phyloP scores from a whole-genome alignment of 1,284 basidiomycete genomes.

The Papiliotrema laurentii region DNA sequence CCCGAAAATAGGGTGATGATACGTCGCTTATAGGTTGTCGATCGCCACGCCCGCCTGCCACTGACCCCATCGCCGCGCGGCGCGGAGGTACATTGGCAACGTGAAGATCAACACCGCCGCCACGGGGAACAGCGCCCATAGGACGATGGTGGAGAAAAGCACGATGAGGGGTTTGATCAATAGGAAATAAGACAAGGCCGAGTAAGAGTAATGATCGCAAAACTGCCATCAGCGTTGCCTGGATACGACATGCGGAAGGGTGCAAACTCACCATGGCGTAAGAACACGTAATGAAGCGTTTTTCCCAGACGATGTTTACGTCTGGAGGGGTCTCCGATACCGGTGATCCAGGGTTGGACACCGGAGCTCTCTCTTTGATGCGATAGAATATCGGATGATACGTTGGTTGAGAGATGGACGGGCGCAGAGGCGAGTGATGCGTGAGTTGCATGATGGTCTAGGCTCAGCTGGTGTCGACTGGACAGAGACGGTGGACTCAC shows the following conservation, averaged over 20 bases:
- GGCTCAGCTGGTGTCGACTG: neutral
- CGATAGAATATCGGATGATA: conserved; percentile 44
- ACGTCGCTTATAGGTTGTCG: conserved; percentile 37
- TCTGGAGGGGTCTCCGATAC: conserved; percentile 1
- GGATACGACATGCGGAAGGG: too few species aligned
- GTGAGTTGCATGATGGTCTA: conserved; percentile 40
- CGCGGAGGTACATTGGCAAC: conserved; percentile 37
- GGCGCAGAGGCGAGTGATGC: conserved; percentile 29
- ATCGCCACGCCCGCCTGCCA: conserved; percentile 44
- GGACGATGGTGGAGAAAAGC: conserved; percentile 37
- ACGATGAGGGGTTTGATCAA: conserved; percentile 45
- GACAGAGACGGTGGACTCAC: conserved; percentile 9
- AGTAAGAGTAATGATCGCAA: conserved; percentile 44
- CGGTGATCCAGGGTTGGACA: conserved; percentile 14
- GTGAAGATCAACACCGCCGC: conserved; percentile 27
- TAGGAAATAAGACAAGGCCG: conserved; percentile 44
- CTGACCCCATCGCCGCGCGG: conserved; percentile 32
- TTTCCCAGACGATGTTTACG: conserved; percentile 33
- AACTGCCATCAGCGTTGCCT: conserved; percentile 20
- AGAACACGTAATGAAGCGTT: conserved; percentile 39
- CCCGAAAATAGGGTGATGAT: too few species aligned
- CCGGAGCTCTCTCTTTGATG: conserved; percentile 14
- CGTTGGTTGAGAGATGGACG: conserved; percentile 15
- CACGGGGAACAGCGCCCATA: conserved; percentile 35
- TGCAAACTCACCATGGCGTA: conserved; percentile 41